Base-by-base conservation (phyloP, 306 rosid genomes). In the Sechiopsis laciniata region DNA sequence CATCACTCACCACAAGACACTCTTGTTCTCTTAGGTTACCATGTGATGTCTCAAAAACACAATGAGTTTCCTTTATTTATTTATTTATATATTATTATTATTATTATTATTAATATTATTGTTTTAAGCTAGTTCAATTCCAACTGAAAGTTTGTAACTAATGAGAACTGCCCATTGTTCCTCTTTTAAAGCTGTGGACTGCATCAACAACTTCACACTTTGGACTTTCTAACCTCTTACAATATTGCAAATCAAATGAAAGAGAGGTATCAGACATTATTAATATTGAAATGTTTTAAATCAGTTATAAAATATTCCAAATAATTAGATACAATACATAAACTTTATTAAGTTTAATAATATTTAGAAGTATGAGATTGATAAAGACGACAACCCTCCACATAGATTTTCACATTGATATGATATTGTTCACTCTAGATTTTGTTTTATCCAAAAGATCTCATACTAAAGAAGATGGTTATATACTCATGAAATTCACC, bases 41-140 rank as follows among this genome's bases (percentile, higher is more conserved):
- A 86, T 87, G 94, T 93, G 96, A 90, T 80, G 71, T 26, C 29
- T 81, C 78, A 24, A 51, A 54, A 72, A 48, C 35, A 60, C 79
- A 63, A 6, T 42, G 9, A 42, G 9, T 42, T 42, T 7, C 9
- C 65, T 14, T 71, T 26, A 1, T n/a, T n/a, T n/a, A n/a, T n/a
- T n/a, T n/a, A 32, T 2, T 32, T 32, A 2, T 32, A 32, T 32
- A 32, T 32, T 32, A 32, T 32, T 32, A 32, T 32, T 32, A 32
- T 32, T 32, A 32, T 32, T 32, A 32, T 32, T 32, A 32, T 32
- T 32, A 32, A 32, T 32, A 32, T 48, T n/a, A n/a, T n/a, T n/a
- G n/a, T n/a, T n/a, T n/a, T n/a, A n/a, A n/a, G n/a, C n/a, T n/a
- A n/a, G n/a, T n/a, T n/a, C n/a, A n/a, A 76, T 75, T 82, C 81